These are phyloP conservation scores for Psilocybe azurescens DNA, from an alignment of 768 basidiomycete species.

Conservation along the genomic window DNA sequence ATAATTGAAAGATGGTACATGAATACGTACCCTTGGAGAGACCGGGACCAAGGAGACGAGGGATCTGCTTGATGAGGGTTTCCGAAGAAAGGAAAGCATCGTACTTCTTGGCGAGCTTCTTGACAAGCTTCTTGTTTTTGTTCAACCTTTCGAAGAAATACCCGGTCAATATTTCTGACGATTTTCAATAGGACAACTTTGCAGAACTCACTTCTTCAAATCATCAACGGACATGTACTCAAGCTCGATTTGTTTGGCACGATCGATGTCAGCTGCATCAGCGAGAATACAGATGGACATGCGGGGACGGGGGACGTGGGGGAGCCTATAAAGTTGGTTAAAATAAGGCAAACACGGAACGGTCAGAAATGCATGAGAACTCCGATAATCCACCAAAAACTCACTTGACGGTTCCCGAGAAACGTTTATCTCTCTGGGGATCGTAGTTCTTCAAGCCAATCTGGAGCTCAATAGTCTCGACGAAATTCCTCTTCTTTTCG, in stretches of 20 bases:
- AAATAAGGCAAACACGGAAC: slow-evolving; percentile 7
- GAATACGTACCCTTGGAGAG: slow-evolving; percentile 86
- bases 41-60: slow-evolving; percentile 99
- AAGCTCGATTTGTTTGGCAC: slow-evolving; percentile 96
- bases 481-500: slow-evolving; percentile 93
- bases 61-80: slow-evolving; percentile 98
- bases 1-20: too few species aligned
- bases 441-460: slow-evolving; percentile 99
- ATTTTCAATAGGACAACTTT: too few species aligned
- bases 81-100: slow-evolving; percentile 99
- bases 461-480: slow-evolving; percentile 96
- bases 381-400: slow-evolving; percentile 23
- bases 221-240: slow-evolving; percentile 99
- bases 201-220: slow-evolving; percentile 84
- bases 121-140: slow-evolving; percentile 99
- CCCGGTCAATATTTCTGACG: not conserved
- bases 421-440: slow-evolving; percentile 99
- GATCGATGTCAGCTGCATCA: slow-evolving; percentile 98
- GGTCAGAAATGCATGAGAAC: not conserved
- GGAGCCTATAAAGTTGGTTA: slow-evolving; percentile 61
- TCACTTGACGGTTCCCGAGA: slow-evolving; percentile 97
- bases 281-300: slow-evolving; percentile 99
- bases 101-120: slow-evolving; percentile 99
- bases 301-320: slow-evolving; percentile 96
- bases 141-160: slow-evolving; percentile 65